Conservation (phyloP, 2,329 filamentous ascomycete genomes). For the Trichoderma semiorbis region DNA sequence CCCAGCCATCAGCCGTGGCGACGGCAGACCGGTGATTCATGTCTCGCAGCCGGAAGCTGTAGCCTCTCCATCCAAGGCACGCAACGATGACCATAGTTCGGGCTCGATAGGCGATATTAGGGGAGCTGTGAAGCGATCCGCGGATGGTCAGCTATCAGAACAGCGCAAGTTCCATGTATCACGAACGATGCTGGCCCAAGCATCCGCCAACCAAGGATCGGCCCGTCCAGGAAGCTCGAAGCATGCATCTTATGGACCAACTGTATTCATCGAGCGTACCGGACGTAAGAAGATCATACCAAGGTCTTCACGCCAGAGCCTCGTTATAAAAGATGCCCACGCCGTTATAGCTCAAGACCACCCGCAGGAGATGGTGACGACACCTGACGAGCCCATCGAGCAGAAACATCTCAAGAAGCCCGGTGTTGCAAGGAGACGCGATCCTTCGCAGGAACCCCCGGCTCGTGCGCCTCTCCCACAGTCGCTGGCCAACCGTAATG, state of each 20-base stretch:
- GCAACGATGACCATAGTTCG: slow-evolving; percentile 7
- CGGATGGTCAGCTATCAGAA: slow-evolving; percentile 26
- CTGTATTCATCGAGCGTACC: slow-evolving; percentile 55
- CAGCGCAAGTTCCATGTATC: slow-evolving; percentile 57
- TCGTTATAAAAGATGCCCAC: slow-evolving; percentile 21
- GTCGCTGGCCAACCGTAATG: slow-evolving; percentile 34
- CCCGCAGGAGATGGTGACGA: slow-evolving; percentile 1
- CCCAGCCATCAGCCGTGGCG: slow-evolving; percentile 21
- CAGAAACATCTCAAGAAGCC: slow-evolving; percentile 35
- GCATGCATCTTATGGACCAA: slow-evolving; percentile 40
- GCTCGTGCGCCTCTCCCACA: slow-evolving; percentile 31
- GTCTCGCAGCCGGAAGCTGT: slow-evolving; percentile 40
- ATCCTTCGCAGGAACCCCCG: slow-evolving; percentile 23
- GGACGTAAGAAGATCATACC: slow-evolving; percentile 35
- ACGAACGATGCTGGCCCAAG: slow-evolving; percentile 40
- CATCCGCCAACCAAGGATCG: slow-evolving; percentile 18
- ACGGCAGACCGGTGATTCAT: slow-evolving; percentile 45
- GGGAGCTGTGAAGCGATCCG: slow-evolving; percentile 14
- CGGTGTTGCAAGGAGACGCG: slow-evolving; percentile 27
- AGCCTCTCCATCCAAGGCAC: slow-evolving; percentile 17
- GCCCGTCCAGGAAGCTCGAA: slow-evolving; percentile 37
- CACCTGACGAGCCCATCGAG: slow-evolving; percentile 19
- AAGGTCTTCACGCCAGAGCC: slow-evolving; percentile 19
- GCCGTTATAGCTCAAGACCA: background rate
- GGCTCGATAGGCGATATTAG: slow-evolving; percentile 2